Conservation (phyloP, 1,284 basidiomycete genomes). For the Nidula niveotomentosa region DNA sequence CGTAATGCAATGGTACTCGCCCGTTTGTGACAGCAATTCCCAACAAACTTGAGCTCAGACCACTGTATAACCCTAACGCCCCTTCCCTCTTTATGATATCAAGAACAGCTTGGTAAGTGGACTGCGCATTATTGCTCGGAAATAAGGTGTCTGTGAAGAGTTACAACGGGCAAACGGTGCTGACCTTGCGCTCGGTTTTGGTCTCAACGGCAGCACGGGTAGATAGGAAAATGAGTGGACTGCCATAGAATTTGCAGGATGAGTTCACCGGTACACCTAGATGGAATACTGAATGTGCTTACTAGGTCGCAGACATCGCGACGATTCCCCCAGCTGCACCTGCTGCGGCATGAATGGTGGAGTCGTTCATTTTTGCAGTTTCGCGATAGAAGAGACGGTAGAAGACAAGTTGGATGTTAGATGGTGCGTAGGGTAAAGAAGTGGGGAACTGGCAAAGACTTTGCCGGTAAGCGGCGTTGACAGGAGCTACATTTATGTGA, state of each 20-base stretch:
- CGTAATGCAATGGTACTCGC: constrained; percentile 30
- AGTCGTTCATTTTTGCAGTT: constrained; percentile 65
- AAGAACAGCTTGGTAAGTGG: constrained; percentile 59
- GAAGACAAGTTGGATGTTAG: not conserved
- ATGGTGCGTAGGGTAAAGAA: no score
- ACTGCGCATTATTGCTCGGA: constrained; percentile 25
- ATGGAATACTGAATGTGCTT: constrained; percentile 27
- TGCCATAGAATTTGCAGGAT: constrained; percentile 26
- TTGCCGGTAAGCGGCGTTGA: no score
- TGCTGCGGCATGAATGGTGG: constrained; percentile 86
- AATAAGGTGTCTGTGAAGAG: constrained; percentile 2
- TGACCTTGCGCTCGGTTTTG: constrained; percentile 69
- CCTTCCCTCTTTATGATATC: constrained; percentile 89
- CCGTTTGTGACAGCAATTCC: constrained; percentile 96
- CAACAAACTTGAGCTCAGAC: constrained; percentile 82
- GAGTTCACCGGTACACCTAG: not conserved
- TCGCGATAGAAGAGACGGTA: not conserved
- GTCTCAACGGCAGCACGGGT: constrained; percentile 93
- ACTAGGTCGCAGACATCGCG: constrained; percentile 88
- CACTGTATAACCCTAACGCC: constrained; percentile 83
- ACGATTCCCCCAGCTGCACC: constrained; percentile 91
- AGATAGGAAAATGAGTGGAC: constrained; percentile 90
- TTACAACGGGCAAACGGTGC: not conserved
- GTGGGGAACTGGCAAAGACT: no score
- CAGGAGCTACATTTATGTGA: no score